These are phyloP conservation scores for Podosphaera xanthii DNA, from an alignment of 2,329 filamentous ascomycete species.

Conservation along the genomic window DNA sequence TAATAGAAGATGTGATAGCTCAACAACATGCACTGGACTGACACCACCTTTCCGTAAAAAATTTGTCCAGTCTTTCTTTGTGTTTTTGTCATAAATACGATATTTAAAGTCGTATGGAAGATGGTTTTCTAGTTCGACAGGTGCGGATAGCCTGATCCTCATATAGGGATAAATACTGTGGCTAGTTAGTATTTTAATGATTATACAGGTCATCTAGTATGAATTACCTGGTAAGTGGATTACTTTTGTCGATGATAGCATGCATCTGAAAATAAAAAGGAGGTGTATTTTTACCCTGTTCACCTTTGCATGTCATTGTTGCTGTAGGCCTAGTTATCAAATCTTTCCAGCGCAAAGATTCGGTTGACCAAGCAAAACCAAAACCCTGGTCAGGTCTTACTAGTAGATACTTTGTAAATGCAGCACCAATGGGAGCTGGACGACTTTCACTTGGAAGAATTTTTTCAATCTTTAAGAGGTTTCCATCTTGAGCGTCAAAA, in stretches of 20 bases:
- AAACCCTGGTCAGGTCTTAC: constrained; percentile 88
- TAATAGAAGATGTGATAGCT: constrained; percentile 77
- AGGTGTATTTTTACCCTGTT: constrained; percentile 50
- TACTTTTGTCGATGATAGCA: constrained; percentile 60
- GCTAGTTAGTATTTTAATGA: constrained; percentile 15
- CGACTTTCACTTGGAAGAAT: constrained; percentile 77
- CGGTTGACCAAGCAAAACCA: constrained; percentile 83
- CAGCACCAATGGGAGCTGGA: constrained; percentile 78
- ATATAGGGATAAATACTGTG: constrained; percentile 72
- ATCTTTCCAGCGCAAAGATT: constrained; percentile 82
- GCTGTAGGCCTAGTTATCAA: constrained; percentile 63
- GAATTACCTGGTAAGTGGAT: constrained; percentile 50
- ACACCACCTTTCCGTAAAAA: constrained; percentile 91
- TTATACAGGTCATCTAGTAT: neutral
- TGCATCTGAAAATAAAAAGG: constrained; percentile 96
- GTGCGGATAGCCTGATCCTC: constrained; percentile 75
- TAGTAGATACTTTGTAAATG: constrained; percentile 69
- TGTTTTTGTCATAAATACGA: constrained; percentile 95
- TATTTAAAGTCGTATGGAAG: constrained; percentile 98
- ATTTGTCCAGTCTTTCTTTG: constrained; percentile 96
- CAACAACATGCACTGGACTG: constrained; percentile 90
- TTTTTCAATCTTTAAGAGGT: constrained; percentile 93
- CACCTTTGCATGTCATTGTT: constrained; percentile 72
- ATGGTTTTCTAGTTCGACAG: constrained; percentile 82
- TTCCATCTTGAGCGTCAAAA: constrained; percentile 66